Percentiles rank a stretch among this genome's conserved stretches.
These are phyloP conservation scores for Fusarium tjaetaba DNA, from an alignment of 2,329 filamentous ascomycete species.

Conservation along the genomic window DNA sequence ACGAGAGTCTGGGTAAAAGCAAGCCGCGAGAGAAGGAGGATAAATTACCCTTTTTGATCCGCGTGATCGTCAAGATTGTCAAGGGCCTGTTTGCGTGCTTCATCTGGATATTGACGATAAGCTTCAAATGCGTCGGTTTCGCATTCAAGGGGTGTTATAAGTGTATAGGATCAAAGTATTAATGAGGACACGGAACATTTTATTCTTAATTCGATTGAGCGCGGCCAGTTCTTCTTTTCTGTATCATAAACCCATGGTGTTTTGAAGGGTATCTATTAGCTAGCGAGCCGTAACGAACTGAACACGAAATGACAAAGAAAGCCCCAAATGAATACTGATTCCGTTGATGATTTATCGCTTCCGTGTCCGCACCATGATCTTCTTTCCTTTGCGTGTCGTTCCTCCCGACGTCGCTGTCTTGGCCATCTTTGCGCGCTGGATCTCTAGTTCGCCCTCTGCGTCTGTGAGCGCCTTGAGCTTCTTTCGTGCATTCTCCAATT, in stretches of 20 bases:
- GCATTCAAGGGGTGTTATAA: conserved; percentile 62
- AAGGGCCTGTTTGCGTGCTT: conserved; percentile 66
- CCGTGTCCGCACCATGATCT: conserved; percentile 69
- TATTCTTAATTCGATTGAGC: conserved; percentile 2
- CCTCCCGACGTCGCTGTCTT: conserved; percentile 71
- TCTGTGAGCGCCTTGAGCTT: conserved; percentile 64
- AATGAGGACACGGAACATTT: conserved; percentile 25
- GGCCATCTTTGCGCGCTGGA: conserved; percentile 71
- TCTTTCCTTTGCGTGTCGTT: conserved; percentile 67
- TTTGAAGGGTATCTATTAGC: conserved; percentile 42
- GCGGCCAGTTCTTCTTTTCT: conserved; percentile 22
- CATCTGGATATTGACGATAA: conserved; percentile 66
- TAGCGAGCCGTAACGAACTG: conserved; percentile 38
- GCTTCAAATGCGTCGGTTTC: conserved; percentile 62
- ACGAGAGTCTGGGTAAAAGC: conserved; percentile 54
- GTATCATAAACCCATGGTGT: conserved; percentile 44
- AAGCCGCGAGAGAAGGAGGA: conserved; percentile 55
- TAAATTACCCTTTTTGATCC: conserved; percentile 60
- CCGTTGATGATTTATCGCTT: conserved; percentile 59
- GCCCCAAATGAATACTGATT: too few relatives aligned
- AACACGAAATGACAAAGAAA: conserved; percentile 25
- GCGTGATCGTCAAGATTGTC: conserved; percentile 60
- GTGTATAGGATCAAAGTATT: conserved; percentile 59
- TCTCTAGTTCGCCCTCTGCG: conserved; percentile 66
- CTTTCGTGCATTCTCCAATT: conserved; percentile 61